Base-by-base conservation (phyloP, 371 early-diverging fungal species). In the Zopfochytrium polystomum region DNA sequence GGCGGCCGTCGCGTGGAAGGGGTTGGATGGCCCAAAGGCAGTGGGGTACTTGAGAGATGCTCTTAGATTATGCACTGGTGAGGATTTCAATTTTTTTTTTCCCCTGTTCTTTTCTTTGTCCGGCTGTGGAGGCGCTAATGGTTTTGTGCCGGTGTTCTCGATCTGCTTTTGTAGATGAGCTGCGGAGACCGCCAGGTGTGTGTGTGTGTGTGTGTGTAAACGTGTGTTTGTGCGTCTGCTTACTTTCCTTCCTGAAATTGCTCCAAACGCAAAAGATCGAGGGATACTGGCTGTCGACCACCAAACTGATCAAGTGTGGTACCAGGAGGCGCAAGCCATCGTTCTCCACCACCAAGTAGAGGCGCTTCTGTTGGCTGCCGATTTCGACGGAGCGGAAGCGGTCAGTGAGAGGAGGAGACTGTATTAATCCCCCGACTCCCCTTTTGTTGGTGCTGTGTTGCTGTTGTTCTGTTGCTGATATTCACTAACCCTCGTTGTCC, bases 271-370 rank as follows among this genome's bases (percentile, higher is more conserved):
- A n/a, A n/a, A n/a, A n/a, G n/a, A n/a, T n/a, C n/a, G n/a, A n/a
- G n/a, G n/a, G n/a, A n/a, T n/a, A n/a, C n/a, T n/a, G n/a, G n/a
- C n/a, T n/a, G n/a, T n/a, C n/a, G n/a, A n/a, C n/a, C n/a, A n/a
- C n/a, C n/a, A n/a, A n/a, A n/a, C n/a, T n/a, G n/a, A n/a, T n/a
- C n/a, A n/a, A n/a, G n/a, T n/a, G n/a, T 61, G 62, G 62, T 44
- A 29, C 35, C 23, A 46, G 34, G 62, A 61, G 25, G 5, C 29
- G 18, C 47, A 54, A n/a, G 22, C 43, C 13, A 23, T 63, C 23
- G 33, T 5, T 33, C 35, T 50, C 7, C 56, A 55, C 32, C 31
- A 35, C 4, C 44, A 50, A 9, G 35, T 34, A 18, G 56, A 63
- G 50, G 48, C 43, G 9, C 29, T 46, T 34, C 23, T 56, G 3